A percentile compares a stretch with the other conserved stretches of the same genome.
Conservation (phyloP, 192 early-diverging fungal genomes). For the Rhizoclosmatium sp. region DNA sequence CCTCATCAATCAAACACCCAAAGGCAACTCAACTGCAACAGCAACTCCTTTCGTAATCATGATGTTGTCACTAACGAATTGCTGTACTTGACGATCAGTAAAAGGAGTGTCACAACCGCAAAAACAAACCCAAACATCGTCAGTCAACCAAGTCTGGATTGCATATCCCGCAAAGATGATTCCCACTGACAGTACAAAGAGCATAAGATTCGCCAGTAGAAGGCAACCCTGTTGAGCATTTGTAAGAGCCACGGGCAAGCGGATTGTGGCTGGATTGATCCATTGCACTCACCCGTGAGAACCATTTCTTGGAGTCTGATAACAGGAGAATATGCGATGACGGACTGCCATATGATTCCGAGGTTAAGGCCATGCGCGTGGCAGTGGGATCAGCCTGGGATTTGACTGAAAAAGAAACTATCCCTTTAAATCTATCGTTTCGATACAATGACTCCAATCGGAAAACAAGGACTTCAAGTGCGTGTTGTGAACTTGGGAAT, state of each 20-base stretch:
- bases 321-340: not conserved
- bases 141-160: not conserved
- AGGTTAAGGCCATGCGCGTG: too few species aligned
- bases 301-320: slow-evolving; percentile 21
- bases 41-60: not conserved
- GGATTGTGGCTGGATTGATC: not conserved
- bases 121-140: not conserved
- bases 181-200: not conserved
- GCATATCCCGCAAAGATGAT: slow-evolving; percentile 14
- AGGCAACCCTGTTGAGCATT: slow-evolving; percentile 1
- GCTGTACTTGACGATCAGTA: too few species aligned
- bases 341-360: too few species aligned
- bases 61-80: too few species aligned
- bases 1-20: not conserved
- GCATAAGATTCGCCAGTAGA: not conserved
- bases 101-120: too few species aligned
- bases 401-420: too few species aligned
- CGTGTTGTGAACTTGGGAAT: too few species aligned
- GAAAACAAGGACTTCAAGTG: too few species aligned
- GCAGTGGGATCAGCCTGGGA: too few species aligned
- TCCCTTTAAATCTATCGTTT: too few species aligned
- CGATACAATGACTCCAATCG: too few species aligned
- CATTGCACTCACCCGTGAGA: slow-evolving; percentile 8
- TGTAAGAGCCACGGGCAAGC: not conserved
- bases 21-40: not conserved